Conservation (phyloP, 768 basidiomycete genomes). For the Lentinula sp. region DNA sequence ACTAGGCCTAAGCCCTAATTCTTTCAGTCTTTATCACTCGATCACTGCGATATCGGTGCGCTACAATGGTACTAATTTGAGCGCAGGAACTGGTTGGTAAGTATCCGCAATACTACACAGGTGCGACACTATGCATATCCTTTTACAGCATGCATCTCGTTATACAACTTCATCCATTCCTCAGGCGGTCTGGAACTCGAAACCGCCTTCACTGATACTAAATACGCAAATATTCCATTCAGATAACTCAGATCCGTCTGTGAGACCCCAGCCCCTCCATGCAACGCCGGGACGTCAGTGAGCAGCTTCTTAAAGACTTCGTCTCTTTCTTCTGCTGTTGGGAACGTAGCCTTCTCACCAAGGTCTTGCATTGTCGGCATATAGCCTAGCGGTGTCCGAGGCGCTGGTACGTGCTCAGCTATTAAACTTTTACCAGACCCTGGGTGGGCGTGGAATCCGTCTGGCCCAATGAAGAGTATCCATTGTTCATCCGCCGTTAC, state of each 20-base stretch:
- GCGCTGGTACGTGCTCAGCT: neutral
- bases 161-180: neutral
- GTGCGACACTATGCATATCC: no score
- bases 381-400: neutral
- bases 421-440: neutral
- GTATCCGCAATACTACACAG: no score
- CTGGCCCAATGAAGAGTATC: neutral
- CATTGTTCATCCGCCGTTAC: neutral
- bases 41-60: no score
- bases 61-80: no score
- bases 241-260: neutral
- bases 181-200: neutral
- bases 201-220: neutral
- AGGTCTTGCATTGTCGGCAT: neutral
- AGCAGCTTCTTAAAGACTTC: neutral
- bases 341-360: neutral
- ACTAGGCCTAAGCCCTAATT: no score
- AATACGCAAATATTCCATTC: neutral
- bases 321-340: neutral
- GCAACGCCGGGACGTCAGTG: neutral
- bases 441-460: neutral
- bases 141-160: neutral
- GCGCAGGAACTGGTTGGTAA: no score
- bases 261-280: neutral
- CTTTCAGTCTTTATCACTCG: no score